Conservation (phyloP, 2,329 filamentous ascomycete genomes). For the Dothideomycetes sp. region DNA sequence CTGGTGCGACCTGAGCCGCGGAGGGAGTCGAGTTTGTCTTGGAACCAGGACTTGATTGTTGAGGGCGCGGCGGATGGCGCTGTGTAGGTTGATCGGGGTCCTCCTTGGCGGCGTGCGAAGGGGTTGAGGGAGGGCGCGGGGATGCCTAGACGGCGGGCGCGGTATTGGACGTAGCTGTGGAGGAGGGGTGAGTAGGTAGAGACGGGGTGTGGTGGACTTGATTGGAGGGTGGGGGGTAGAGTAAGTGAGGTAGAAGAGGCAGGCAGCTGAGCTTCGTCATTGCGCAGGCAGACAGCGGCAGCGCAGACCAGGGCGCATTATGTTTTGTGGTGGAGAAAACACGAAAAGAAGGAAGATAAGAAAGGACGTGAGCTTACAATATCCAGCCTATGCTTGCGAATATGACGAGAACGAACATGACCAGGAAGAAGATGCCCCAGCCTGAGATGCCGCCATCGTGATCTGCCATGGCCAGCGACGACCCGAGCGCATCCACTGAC, state of each 20-base stretch:
- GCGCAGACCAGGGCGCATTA: not conserved
- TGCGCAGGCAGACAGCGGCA: too few relatives aligned
- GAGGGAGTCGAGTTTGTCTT: slow-evolving; percentile 52
- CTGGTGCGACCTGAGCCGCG: slow-evolving; percentile 55
- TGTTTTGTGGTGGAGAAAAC: not conserved
- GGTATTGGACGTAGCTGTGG: slow-evolving; percentile 55
- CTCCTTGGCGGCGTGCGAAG: slow-evolving; percentile 37
- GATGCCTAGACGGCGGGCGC: slow-evolving; percentile 63
- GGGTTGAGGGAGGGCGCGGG: slow-evolving; percentile 63
- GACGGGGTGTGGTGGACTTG: not conserved
- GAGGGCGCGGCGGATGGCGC: slow-evolving; percentile 45
- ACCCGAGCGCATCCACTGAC: too few relatives aligned
- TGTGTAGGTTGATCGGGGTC: slow-evolving; percentile 22
- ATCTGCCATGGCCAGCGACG: slow-evolving; percentile 4
- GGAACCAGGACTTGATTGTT: slow-evolving; percentile 63
- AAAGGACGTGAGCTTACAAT: too few relatives aligned
- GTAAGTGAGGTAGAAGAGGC: slow-evolving; percentile 8
- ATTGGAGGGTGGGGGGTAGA: not conserved
- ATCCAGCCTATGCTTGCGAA: slow-evolving; percentile 54
- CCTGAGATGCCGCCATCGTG: slow-evolving; percentile 13
- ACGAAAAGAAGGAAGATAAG: too few relatives aligned
- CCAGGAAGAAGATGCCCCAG: slow-evolving; percentile 59
- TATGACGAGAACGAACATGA: slow-evolving; percentile 53
- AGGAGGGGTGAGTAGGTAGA: not conserved
- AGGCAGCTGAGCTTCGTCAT: too few relatives aligned